Conservation (phyloP, 2,329 filamentous ascomycete genomes). For the Cladosporium colombiae region DNA sequence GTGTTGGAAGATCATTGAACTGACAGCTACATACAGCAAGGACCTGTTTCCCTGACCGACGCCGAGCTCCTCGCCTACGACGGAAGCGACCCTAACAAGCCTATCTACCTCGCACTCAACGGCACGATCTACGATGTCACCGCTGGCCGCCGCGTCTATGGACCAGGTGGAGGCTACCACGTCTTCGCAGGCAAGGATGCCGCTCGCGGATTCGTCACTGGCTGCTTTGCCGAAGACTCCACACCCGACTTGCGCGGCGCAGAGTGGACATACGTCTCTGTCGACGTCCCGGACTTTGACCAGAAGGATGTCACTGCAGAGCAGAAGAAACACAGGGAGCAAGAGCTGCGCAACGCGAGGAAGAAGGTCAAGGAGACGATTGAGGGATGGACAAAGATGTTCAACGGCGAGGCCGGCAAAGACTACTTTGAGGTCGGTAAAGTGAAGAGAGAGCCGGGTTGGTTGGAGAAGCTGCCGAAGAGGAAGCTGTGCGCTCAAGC, state of each 20-base stretch:
- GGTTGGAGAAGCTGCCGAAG: slow-evolving; percentile 57
- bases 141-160: slow-evolving; percentile 55
- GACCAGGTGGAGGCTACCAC: slow-evolving; percentile 78
- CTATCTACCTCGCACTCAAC: slow-evolving; percentile 89
- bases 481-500: slow-evolving; percentile 55
- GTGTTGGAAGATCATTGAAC: neutral
- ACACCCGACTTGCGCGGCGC: slow-evolving; percentile 83
- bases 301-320: slow-evolving; percentile 28
- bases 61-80: slow-evolving; percentile 73
- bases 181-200: slow-evolving; percentile 87
- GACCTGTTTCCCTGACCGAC: slow-evolving; percentile 71
- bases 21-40: slow-evolving; percentile 40
- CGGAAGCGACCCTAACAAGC: slow-evolving; percentile 71
- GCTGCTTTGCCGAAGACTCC: slow-evolving; percentile 84
- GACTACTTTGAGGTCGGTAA: slow-evolving; percentile 81
- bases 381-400: slow-evolving; percentile 81
- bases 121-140: slow-evolving; percentile 83
- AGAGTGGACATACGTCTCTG: slow-evolving; percentile 76
- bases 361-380: slow-evolving; percentile 67
- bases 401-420: slow-evolving; percentile 64
- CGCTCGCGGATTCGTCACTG: slow-evolving; percentile 84
- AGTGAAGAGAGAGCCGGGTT: slow-evolving; percentile 63
- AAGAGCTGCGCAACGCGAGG: slow-evolving; percentile 66
- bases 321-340: slow-evolving; percentile 48
- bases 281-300: slow-evolving; percentile 50